phyloP scores from a whole-genome alignment of 495 filamentous ascomycete species.

The Haplographium delicatum region DNA sequence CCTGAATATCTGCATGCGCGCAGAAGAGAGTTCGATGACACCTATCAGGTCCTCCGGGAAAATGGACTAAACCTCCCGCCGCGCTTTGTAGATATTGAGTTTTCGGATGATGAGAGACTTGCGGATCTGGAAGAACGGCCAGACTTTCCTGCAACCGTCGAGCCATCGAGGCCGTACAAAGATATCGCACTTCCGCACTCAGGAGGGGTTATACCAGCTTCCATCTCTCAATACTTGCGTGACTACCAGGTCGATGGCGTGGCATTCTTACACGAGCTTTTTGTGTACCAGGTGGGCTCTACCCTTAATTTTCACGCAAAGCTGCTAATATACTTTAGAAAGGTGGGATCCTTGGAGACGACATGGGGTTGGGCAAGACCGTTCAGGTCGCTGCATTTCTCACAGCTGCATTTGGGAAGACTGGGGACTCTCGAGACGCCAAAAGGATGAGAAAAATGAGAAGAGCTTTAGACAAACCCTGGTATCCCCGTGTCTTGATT shows the following conservation, averaged over 20 bases:
- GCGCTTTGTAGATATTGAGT: constrained; percentile 72
- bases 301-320: too few species aligned
- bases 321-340: too few species aligned
- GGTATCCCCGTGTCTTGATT: constrained; percentile 86
- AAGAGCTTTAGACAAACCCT: constrained; percentile 33
- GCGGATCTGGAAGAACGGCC: constrained; percentile 62
- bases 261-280: constrained; percentile 80
- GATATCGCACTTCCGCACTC: constrained; percentile 73
- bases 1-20: constrained; percentile 47
- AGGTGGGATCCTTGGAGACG: constrained; percentile 86
- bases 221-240: constrained; percentile 87
- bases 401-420: constrained; percentile 91
- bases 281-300: constrained; percentile 92
- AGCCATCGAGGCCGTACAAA: constrained; percentile 60
- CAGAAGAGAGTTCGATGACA: constrained; percentile 52
- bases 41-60: constrained; percentile 52
- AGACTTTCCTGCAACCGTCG: constrained; percentile 52
- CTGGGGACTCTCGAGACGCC: constrained; percentile 78
- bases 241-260: constrained; percentile 88
- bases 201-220: constrained; percentile 78
- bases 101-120: constrained; percentile 77
- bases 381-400: constrained; percentile 96
- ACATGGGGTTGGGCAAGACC: constrained; percentile 97
- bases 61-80: constrained; percentile 75
- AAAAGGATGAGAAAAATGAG: constrained; percentile 91